A percentile compares a stretch with the other conserved stretches of the same genome.
These are phyloP conservation scores for Daldinia grandis DNA, from an alignment of 495 filamentous ascomycete genomes.

Conservation along the genomic window DNA sequence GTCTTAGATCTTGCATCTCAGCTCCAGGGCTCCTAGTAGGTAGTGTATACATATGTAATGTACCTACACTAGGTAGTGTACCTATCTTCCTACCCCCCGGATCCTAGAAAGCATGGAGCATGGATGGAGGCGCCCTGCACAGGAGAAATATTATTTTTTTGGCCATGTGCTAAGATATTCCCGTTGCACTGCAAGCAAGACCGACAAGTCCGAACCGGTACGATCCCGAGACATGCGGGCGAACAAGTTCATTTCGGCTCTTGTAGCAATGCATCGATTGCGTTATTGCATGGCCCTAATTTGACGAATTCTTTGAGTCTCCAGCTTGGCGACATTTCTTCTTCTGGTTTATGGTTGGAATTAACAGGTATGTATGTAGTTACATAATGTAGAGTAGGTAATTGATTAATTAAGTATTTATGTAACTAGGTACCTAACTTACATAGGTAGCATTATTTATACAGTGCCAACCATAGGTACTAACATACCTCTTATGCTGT, in stretches of 20 bases:
- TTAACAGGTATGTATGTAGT: too few relatives aligned
- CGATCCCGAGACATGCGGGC: constrained; percentile 29
- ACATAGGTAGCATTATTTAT: background rate
- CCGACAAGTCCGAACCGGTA: constrained; percentile 5
- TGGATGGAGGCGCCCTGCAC: constrained; percentile 17
- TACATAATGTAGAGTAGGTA: too few relatives aligned
- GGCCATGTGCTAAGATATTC: constrained; percentile 17
- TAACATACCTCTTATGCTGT: background rate
- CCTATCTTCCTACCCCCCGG: too few relatives aligned
- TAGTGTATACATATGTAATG: too few relatives aligned
- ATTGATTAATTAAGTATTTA: too few relatives aligned
- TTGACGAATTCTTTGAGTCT: background rate
- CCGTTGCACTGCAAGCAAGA: constrained; percentile 9
- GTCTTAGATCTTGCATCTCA: constrained; percentile 43
- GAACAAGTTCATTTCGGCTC: constrained; percentile 6
- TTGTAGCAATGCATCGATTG: constrained; percentile 4
- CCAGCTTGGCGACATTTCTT: background rate
- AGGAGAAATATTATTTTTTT: background rate
- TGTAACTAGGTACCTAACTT: too few relatives aligned
- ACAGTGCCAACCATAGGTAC: background rate
- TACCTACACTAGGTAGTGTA: too few relatives aligned
- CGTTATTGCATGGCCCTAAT: background rate
- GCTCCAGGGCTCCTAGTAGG: constrained; percentile 19
- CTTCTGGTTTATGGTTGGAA: too few relatives aligned
- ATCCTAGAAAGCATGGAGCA: constrained; percentile 12